Evolutionary conservation across 306 rosid species (phyloP).

Genomic region (Arachis hypogaea): DNA sequence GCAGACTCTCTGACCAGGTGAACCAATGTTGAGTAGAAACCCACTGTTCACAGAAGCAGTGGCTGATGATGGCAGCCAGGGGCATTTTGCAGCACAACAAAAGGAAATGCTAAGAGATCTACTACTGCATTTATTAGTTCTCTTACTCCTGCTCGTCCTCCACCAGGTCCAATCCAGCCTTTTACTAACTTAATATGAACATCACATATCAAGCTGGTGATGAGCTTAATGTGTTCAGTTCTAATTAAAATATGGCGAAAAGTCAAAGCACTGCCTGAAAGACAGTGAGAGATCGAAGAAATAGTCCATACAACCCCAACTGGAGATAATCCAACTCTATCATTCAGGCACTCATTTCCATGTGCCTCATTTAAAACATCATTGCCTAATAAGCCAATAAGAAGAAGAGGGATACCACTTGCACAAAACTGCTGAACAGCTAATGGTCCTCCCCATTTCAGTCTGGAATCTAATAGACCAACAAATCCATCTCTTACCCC

Average conservation of each 20-base stretch:
- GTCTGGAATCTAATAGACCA: slow-evolving; percentile 79
- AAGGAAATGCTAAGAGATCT: slow-evolving; percentile 91
- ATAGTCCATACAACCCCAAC: slow-evolving; percentile 79
- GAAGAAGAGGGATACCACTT: slow-evolving; percentile 73
- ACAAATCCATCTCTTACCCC: slow-evolving; percentile 88
- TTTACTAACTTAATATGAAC: slow-evolving; percentile 75
- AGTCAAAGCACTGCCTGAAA: slow-evolving; percentile 74
- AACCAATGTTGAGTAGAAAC: slow-evolving; percentile 79
- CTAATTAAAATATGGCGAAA: slow-evolving; percentile 75
- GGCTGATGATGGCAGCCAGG: slow-evolving; percentile 81
- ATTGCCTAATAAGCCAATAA: slow-evolving; percentile 65
- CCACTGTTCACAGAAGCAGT: slow-evolving; percentile 90
- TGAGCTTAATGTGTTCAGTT: slow-evolving; percentile 68
- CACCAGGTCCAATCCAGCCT: slow-evolving; percentile 89
- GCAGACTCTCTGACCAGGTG: slow-evolving; percentile 81
- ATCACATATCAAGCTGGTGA: slow-evolving; percentile 71
- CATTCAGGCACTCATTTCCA: slow-evolving; percentile 50
- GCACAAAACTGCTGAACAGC: slow-evolving; percentile 93
- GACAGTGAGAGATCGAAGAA: slow-evolving; percentile 78
- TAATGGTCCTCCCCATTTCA: slow-evolving; percentile 87
- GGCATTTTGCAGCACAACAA: slow-evolving; percentile 87
- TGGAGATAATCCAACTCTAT: slow-evolving; percentile 81
- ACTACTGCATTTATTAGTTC: slow-evolving; percentile 67
- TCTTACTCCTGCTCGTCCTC: slow-evolving; percentile 77
- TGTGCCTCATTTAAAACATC: slow-evolving; percentile 49